Conservation (phyloP, 2,329 filamentous ascomycete genomes). For the Aspergillus pseudoglaucus region DNA sequence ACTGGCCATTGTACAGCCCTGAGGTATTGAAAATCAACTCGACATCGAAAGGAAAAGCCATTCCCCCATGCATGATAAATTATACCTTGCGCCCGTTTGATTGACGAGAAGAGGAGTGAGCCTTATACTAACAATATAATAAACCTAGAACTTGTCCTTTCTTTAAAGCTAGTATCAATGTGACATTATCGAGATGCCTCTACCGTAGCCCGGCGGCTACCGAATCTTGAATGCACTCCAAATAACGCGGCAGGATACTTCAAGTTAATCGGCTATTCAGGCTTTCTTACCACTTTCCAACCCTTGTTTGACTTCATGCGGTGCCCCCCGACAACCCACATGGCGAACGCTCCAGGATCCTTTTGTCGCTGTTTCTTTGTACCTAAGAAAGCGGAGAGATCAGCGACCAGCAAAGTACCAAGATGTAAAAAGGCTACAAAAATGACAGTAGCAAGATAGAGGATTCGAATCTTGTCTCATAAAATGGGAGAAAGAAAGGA, state of each 20-base stretch:
- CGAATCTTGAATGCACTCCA: conserved; percentile 3
- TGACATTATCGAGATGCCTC: no score
- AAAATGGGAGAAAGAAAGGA: not conserved
- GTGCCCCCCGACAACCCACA: conserved; percentile 40
- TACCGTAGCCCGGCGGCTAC: not conserved
- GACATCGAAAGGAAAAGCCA: conserved; percentile 39
- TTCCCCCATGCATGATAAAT: conserved; percentile 16
- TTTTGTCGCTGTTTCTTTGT: conserved; percentile 27
- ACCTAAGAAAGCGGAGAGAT: conserved; percentile 10
- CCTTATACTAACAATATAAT: no score
- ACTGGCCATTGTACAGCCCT: not conserved
- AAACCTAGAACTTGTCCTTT: no score
- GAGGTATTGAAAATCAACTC: conserved; percentile 39
- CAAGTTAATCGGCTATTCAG: conserved; percentile 25
- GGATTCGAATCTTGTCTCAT: not conserved
- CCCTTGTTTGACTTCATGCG: conserved; percentile 24
- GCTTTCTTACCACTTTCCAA: conserved; percentile 44
- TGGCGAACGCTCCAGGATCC: conserved; percentile 33
- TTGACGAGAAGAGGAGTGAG: no score
- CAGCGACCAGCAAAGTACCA: conserved; percentile 1
- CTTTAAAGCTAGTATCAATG: no score
- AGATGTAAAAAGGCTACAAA: not conserved
- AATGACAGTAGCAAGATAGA: no score
- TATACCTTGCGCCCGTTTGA: no score
- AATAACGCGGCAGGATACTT: conserved; percentile 24